phyloP scores from a whole-genome alignment of 2,329 filamentous ascomycete genomes.

The Plenodomus tracheiphilus region DNA sequence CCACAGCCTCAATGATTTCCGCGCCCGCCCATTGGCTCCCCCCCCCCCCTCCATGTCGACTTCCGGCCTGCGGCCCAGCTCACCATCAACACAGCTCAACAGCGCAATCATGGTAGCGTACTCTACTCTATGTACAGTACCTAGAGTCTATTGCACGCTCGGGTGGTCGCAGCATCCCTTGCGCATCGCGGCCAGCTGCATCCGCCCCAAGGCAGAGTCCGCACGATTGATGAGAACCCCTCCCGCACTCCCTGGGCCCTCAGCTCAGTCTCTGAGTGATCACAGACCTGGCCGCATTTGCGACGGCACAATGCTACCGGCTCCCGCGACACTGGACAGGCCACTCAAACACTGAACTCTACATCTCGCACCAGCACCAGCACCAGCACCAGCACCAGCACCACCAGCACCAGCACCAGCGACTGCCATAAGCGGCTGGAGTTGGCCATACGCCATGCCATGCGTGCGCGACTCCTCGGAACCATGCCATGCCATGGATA shows the following conservation, averaged over 20 bases:
- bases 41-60: conserved; percentile 7
- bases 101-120: too few species aligned
- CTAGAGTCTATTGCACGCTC: conserved; percentile 4
- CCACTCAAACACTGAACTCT: conserved; percentile 8
- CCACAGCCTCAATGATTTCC: conserved; percentile 16
- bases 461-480: conserved; percentile 2
- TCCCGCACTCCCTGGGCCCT: conserved; percentile 5
- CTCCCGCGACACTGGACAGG: conserved; percentile 11
- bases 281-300: conserved; percentile 11
- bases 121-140: too few species aligned
- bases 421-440: conserved; percentile 30
- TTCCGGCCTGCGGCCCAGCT: conserved; percentile 2
- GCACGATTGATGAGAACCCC: conserved; percentile 20
- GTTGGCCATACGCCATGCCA: conserved; percentile 20
- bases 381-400: conserved; percentile 6
- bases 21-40: conserved; percentile 7
- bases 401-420: conserved; percentile 6
- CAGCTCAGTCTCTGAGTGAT: too few species aligned
- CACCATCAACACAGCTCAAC: conserved; percentile 24
- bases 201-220: conserved; percentile 30
- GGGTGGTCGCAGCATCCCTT: conserved; percentile 16
- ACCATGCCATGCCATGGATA: conserved; percentile 15
- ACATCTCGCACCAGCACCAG: conserved; percentile 2
- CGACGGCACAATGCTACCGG: conserved; percentile 19
- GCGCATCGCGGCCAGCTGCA: conserved; percentile 28